Evolutionary conservation across 1,284 basidiomycete genomes (phyloP), one percentile per base, ranked within the genome.

Genomic region (Tilletia indica): DNA sequence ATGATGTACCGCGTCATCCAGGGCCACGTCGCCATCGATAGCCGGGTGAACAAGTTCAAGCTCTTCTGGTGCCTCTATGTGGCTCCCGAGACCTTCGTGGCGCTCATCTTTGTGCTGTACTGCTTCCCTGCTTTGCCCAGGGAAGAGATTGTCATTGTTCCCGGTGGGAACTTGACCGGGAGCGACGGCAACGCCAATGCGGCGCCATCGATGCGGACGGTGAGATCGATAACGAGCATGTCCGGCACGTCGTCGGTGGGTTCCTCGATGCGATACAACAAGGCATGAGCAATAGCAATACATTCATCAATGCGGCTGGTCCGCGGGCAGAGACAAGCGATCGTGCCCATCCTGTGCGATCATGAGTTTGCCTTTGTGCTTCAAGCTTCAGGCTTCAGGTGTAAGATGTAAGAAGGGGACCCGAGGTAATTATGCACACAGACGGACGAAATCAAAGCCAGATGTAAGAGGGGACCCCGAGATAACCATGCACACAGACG

Each of bases 171-270:
- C 8, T 9, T 11, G 6, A n/a, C 51, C 51, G 16, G 61, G 2
- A 5, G 34, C 19, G n/a, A 38, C 31, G 34, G n/a, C 31, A 38
- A 64, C 31, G 3, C 4, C 19, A 5, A 2, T 3, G 14, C 61
- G 9, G 31, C 61, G n/a, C 61, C 61, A 12, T 34, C 61, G 61
- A 64, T 64, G 61, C 31, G 61, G 6, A n/a, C 51, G 51, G 51
- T 54, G 51, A 4, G 9, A 3, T 45, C 42, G 42, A 45, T 45
- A 1, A 9, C 61, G 12, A 38, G 34, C 61, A 64, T 36, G 36
- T 4, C 61, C 3, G 2, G 34, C 42, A 45, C 25, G n/a, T 25
- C 31, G 58, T 63, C n/a, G 25, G 34, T 21, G 25, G 58, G 16
- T 0, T 14, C 36, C 31, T 64, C 61, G 36, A 12, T 39, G 38